A percentile compares a stretch with the other conserved stretches of the same genome.
Evolutionary conservation across 805 yeast genomes (phyloP).

Genomic region (Lipomyces oligophaga): DNA sequence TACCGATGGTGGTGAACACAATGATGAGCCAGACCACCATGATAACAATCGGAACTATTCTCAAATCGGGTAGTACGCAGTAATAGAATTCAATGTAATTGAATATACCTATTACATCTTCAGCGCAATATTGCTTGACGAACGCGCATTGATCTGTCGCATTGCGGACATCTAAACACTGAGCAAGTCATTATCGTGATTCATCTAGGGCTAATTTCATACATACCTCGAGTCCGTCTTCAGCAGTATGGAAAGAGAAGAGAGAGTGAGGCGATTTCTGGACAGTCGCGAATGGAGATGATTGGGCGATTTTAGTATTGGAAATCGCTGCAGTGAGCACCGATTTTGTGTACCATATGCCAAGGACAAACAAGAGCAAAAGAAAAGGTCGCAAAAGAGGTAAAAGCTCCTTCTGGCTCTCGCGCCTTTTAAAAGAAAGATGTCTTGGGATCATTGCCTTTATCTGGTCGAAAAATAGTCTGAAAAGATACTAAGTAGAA

Average conservation of each 20-base stretch:
- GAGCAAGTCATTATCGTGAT: too few species aligned
- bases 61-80: slow-evolving; percentile 18
- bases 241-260: slow-evolving; percentile 1
- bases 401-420: too few species aligned
- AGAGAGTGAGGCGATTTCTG: not conserved
- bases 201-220: too few species aligned
- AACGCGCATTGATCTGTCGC: slow-evolving; percentile 28
- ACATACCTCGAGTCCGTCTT: slow-evolving; percentile 14
- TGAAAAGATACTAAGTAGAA: too few species aligned
- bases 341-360: not conserved
- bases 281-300: not conserved
- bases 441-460: too few species aligned
- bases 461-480: too few species aligned
- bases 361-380: not conserved
- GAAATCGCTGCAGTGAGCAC: not conserved
- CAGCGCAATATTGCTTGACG: slow-evolving; percentile 24
- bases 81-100: slow-evolving; percentile 30
- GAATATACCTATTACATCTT: slow-evolving; percentile 20
- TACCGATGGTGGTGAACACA: slow-evolving; percentile 62
- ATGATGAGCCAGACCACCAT: slow-evolving; percentile 37
- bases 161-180: slow-evolving; percentile 9
- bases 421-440: too few species aligned
- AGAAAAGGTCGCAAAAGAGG: not conserved
- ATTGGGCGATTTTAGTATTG: too few species aligned
- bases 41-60: slow-evolving; percentile 18